Conservation (phyloP, 2,329 filamentous ascomycete species). For the Colletotrichum sp. region DNA sequence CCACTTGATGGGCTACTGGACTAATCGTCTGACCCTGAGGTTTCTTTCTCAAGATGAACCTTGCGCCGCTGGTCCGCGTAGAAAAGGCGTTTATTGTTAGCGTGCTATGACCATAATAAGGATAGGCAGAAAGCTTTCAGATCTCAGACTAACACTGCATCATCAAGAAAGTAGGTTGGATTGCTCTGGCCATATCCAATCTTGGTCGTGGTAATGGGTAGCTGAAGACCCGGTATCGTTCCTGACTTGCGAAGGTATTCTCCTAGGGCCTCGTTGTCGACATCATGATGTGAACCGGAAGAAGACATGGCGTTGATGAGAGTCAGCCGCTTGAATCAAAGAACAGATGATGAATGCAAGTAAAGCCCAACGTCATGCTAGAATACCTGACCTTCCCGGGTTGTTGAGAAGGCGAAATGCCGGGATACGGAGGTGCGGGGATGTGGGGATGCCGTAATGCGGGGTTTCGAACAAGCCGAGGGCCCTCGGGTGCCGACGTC, state of each 20-base stretch:
- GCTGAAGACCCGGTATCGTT: not conserved
- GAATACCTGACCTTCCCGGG: not conserved
- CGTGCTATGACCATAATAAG: not conserved
- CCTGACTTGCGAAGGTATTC: not conserved
- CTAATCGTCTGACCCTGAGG: not conserved
- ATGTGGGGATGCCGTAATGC: not conserved
- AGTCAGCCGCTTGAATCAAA: not conserved
- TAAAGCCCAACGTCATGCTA: not conserved
- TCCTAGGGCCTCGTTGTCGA: not conserved
- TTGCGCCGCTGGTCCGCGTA: not conserved
- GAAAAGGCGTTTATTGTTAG: not conserved
- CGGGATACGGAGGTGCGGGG: not conserved
- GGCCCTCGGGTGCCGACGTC: not conserved
- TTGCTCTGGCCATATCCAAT: not conserved
- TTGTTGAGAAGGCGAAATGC: not conserved
- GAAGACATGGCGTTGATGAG: not conserved
- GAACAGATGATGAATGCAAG: not conserved
- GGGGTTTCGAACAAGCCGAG: not conserved
- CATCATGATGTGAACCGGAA: not conserved
- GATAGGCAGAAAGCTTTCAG: not conserved
- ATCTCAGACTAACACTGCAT: not conserved
- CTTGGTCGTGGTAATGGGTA: not conserved
- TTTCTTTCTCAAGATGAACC: not conserved
- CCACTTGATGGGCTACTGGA: not conserved
- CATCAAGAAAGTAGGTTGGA: not conserved